Conservation (phyloP, 2,329 filamentous ascomycete species). For the Paecilomyces sp. region DNA sequence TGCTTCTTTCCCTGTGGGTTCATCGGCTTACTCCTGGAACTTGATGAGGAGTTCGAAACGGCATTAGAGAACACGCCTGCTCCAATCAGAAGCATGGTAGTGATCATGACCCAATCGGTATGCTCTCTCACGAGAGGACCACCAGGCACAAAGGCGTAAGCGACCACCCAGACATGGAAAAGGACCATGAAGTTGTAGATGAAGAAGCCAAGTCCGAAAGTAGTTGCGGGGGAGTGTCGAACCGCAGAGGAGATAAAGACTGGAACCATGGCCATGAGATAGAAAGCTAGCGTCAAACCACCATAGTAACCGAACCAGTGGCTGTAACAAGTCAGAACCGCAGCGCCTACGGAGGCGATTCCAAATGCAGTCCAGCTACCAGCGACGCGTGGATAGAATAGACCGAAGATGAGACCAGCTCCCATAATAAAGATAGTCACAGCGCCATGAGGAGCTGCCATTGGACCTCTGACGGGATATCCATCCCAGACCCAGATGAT, state of each 20-base stretch:
- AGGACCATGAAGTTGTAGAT: slow-evolving; percentile 90
- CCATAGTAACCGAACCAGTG: slow-evolving; percentile 91
- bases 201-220: slow-evolving; percentile 83
- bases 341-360: slow-evolving; percentile 70
- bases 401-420: slow-evolving; percentile 66
- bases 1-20: slow-evolving; percentile 39
- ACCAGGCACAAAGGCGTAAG: slow-evolving; percentile 94
- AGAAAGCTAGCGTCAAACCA: slow-evolving; percentile 65
- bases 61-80: slow-evolving; percentile 69
- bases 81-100: slow-evolving; percentile 77
- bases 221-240: slow-evolving; percentile 66
- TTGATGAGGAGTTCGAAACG: slow-evolving; percentile 44
- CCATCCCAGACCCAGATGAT: slow-evolving; percentile 98
- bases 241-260: slow-evolving; percentile 69
- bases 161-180: slow-evolving; percentile 98
- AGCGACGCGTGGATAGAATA: slow-evolving; percentile 63
- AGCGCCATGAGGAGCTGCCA: slow-evolving; percentile 83
- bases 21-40: slow-evolving; percentile 31
- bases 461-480: slow-evolving; percentile 80
- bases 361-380: slow-evolving; percentile 75
- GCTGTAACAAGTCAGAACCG: slow-evolving; percentile 65
- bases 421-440: slow-evolving; percentile 85
- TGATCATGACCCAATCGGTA: slow-evolving; percentile 91
- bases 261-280: slow-evolving; percentile 72
- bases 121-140: slow-evolving; percentile 87